Evolutionary conservation across 2,329 filamentous ascomycete genomes (phyloP).

Genomic region (Fusarium austroafricanum): DNA sequence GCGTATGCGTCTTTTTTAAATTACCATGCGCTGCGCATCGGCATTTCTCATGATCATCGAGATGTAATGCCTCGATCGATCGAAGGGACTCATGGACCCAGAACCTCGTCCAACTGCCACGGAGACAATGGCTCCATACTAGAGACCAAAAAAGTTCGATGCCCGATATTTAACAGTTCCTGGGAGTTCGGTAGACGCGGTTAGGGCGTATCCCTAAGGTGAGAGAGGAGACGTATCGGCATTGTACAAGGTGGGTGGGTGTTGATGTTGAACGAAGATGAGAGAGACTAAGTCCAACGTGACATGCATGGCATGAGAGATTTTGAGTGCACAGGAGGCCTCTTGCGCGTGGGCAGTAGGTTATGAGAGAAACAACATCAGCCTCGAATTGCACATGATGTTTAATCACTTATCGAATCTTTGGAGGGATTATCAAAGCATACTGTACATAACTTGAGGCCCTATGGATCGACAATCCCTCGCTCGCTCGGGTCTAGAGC

Average conservation of each 20-base stretch:
- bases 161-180: conserved; percentile 6
- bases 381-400: background rate
- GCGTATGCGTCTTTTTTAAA: conserved; percentile 4
- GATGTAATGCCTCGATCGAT: conserved; percentile 29
- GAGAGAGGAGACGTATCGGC: background rate
- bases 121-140: conserved; percentile 8
- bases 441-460: conserved; percentile 3
- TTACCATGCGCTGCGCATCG: conserved; percentile 15
- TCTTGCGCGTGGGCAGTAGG: conserved; percentile 1
- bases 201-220: conserved; percentile 1
- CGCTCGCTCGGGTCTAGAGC: conserved; percentile 11
- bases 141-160: conserved; percentile 8
- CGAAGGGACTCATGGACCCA: conserved; percentile 1
- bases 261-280: background rate
- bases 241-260: background rate
- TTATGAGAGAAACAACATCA: background rate
- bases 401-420: conserved; percentile 19
- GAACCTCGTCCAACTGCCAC: background rate
- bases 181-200: background rate
- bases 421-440: conserved; percentile 4
- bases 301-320: background rate
- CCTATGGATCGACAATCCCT: conserved; percentile 24
- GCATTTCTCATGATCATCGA: conserved; percentile 19
- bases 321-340: conserved; percentile 8
- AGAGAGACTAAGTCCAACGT: background rate